Evolutionary conservation across 768 basidiomycete genomes (phyloP).

Genomic region (Coprinopsis sp.): DNA sequence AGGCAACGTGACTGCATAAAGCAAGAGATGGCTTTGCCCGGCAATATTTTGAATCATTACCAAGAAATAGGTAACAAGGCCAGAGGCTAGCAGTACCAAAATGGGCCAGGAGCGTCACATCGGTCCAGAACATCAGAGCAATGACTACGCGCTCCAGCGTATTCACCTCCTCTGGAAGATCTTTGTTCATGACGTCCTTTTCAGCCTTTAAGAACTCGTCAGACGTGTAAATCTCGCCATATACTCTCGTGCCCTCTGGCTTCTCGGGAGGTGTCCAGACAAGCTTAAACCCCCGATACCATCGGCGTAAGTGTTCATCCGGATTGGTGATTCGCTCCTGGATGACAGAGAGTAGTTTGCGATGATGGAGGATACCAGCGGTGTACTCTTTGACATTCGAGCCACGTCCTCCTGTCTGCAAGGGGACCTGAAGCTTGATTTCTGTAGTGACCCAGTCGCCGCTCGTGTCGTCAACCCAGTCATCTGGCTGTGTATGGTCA

Average conservation of each 20-base stretch:
- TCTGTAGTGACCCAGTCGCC: too few relatives aligned
- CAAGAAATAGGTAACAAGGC: constrained; percentile 33
- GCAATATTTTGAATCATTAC: constrained; percentile 32
- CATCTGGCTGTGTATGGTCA: too few relatives aligned
- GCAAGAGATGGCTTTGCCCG: constrained; percentile 14
- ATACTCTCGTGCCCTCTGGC: too few relatives aligned
- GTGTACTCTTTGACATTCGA: neutral
- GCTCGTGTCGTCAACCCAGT: too few relatives aligned
- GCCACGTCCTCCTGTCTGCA: too few relatives aligned
- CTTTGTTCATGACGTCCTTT: too few relatives aligned
- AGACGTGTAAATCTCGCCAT: too few relatives aligned
- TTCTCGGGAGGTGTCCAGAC: too few relatives aligned
- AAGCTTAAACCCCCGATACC: too few relatives aligned
- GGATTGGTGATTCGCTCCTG: neutral
- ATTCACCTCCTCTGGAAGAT: constrained; percentile 10
- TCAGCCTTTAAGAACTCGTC: too few relatives aligned
- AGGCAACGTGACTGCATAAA: constrained; percentile 26
- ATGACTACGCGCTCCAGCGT: constrained; percentile 20
- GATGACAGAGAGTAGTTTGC: neutral
- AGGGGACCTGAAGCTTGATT: too few relatives aligned
- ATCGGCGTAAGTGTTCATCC: too few relatives aligned
- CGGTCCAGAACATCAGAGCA: constrained; percentile 26
- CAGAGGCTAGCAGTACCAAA: constrained; percentile 28
- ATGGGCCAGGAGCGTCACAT: constrained; percentile 25
- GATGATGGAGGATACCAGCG: constrained; percentile 1